Conservation (phyloP, 306 rosid genomes). For the Rubus parviflorus region DNA sequence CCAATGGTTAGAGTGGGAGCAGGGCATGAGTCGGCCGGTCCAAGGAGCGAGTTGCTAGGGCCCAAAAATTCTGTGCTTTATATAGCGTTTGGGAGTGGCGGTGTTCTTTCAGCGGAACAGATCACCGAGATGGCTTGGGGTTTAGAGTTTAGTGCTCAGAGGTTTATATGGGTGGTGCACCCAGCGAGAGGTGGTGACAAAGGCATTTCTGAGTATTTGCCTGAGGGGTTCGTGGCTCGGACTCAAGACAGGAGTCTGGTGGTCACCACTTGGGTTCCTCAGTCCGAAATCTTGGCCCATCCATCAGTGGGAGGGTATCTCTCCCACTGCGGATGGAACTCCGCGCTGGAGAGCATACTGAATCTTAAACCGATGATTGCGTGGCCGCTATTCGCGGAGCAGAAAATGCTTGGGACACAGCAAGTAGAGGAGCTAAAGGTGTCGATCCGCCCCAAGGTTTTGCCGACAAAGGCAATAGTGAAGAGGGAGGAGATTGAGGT, state of each 20-base stretch:
- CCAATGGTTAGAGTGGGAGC: conserved; percentile 35
- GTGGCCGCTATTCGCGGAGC: conserved; percentile 61
- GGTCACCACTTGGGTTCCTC: conserved; percentile 43
- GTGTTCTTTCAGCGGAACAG: conserved; percentile 48
- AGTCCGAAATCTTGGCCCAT: conserved; percentile 36
- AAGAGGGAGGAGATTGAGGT: conserved; percentile 33
- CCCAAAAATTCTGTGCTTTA: conserved; percentile 44
- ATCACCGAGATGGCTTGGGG: conserved; percentile 55
- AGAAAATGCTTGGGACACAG: conserved; percentile 43
- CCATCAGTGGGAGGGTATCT: conserved; percentile 40
- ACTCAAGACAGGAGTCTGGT: conserved; percentile 26
- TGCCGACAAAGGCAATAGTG: conserved; percentile 5
- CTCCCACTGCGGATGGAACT: conserved; percentile 56
- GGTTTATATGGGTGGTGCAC: conserved; percentile 68
- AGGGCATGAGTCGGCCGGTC: not conserved
- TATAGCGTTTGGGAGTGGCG: conserved; percentile 65
- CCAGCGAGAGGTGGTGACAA: not conserved
- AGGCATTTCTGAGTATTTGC: conserved; percentile 25
- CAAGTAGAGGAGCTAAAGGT: conserved; percentile 40
- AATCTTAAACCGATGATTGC: conserved; percentile 44
- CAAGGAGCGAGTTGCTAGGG: not conserved
- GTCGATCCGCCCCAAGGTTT: conserved; percentile 8
- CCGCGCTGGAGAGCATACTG: conserved; percentile 40
- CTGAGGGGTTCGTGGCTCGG: conserved; percentile 44
- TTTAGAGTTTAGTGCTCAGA: conserved; percentile 48